Conservation (phyloP, 2,329 filamentous ascomycete species). For the Sclerotiophoma versabilis region DNA sequence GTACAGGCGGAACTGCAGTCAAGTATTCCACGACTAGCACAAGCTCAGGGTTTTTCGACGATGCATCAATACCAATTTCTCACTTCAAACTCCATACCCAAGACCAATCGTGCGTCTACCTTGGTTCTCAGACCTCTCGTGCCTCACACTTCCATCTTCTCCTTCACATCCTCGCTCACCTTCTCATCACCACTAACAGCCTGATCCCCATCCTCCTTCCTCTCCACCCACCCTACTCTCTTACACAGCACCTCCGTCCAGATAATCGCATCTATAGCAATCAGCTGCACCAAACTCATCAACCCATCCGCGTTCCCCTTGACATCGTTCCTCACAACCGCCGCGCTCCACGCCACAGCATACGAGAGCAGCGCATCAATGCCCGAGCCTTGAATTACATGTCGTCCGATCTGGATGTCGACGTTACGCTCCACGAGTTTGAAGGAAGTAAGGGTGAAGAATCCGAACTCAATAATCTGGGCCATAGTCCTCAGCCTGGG, state of each 20-base stretch:
- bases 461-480: neutral
- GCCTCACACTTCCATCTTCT: constrained; percentile 1
- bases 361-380: constrained; percentile 1
- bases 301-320: neutral
- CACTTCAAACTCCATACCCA: constrained; percentile 3
- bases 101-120: too few species aligned
- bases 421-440: neutral
- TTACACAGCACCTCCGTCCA: neutral
- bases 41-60: constrained; percentile 8
- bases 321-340: neutral
- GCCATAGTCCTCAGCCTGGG: neutral
- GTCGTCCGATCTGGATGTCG: neutral
- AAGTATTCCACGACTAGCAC: neutral
- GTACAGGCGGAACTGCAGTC: constrained; percentile 14
- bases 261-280: neutral
- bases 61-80: constrained; percentile 17
- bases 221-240: neutral
- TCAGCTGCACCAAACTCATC: neutral
- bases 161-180: neutral
- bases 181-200: neutral
- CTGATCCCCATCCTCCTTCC: neutral
- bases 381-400: neutral
- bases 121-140: too few species aligned
- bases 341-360: neutral
- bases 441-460: neutral